A percentile compares a stretch with the other conserved stretches of the same genome.
These are phyloP conservation scores for Thozetella sp. DNA, from an alignment of 495 filamentous ascomycete species.

Conservation along the genomic window DNA sequence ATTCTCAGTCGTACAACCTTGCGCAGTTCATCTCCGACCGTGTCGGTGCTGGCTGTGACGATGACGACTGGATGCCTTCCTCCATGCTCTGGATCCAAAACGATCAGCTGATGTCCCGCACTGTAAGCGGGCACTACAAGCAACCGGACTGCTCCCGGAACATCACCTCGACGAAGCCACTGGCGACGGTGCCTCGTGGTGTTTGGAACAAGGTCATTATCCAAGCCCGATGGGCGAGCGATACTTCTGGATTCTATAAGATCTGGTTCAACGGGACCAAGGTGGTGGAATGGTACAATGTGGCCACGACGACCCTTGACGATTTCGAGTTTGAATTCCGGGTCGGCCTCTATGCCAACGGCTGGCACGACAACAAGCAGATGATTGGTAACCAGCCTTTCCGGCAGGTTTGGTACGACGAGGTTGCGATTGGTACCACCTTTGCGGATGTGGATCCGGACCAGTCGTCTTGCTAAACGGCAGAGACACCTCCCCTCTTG, in stretches of 20 bases:
- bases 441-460: slow-evolving; percentile 46
- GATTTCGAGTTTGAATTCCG: slow-evolving; percentile 50
- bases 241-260: slow-evolving; percentile 48
- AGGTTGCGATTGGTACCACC: slow-evolving; percentile 48
- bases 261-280: slow-evolving; percentile 53
- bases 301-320: slow-evolving; percentile 49
- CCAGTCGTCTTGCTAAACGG: slow-evolving; percentile 6
- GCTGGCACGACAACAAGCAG: slow-evolving; percentile 52
- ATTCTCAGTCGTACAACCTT: slow-evolving; percentile 51
- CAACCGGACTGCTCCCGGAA: slow-evolving; percentile 18
- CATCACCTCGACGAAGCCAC: slow-evolving; percentile 33
- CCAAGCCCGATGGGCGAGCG: slow-evolving; percentile 49
- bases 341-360: slow-evolving; percentile 58
- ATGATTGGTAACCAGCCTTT: slow-evolving; percentile 47
- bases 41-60: slow-evolving; percentile 45
- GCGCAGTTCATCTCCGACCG: slow-evolving; percentile 61
- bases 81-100: slow-evolving; percentile 55
- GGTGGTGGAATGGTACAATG: slow-evolving; percentile 41
- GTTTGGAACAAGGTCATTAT: slow-evolving; percentile 52
- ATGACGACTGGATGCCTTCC: slow-evolving; percentile 54
- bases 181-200: slow-evolving; percentile 43
- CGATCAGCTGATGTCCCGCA: slow-evolving; percentile 43
- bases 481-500: too few relatives aligned
- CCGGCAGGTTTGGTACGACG: slow-evolving; percentile 55
- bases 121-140: slow-evolving; percentile 39